Percentiles rank a stretch among this genome's conserved stretches.
phyloP scores from a whole-genome alignment of 768 basidiomycete genomes.

The Rhodotorula taiwanensis region DNA sequence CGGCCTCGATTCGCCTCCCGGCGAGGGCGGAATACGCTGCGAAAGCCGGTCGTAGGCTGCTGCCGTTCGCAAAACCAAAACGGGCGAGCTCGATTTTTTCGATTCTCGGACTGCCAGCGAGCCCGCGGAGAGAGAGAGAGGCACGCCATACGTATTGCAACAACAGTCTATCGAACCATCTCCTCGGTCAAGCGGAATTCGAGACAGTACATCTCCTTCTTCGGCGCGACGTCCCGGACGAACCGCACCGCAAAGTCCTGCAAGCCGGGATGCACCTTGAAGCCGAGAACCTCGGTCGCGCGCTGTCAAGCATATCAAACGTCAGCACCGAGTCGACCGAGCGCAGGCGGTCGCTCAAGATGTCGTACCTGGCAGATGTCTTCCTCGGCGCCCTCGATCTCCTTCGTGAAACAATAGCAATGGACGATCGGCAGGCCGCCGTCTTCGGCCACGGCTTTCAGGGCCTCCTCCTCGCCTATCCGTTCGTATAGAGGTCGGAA shows the following conservation, averaged over 20 bases:
- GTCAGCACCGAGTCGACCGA: neutral
- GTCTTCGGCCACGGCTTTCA: conserved; percentile 42
- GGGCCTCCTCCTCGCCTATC: conserved; percentile 15
- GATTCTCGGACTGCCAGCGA: no score
- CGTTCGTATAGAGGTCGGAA: conserved; percentile 49
- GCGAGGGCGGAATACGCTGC: no score
- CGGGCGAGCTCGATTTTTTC: no score
- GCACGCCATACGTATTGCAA: neutral
- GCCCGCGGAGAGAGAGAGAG: no score
- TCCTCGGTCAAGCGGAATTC: conserved; percentile 66
- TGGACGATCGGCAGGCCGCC: conserved; percentile 77
- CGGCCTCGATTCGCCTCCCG: no score
- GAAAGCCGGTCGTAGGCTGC: no score
- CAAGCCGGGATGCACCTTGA: conserved; percentile 48
- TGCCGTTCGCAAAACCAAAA: no score
- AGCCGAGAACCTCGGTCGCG: conserved; percentile 31
- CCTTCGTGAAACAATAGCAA: conserved; percentile 91
- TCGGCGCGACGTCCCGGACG: conserved; percentile 88
- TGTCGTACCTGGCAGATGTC: conserved; percentile 73
- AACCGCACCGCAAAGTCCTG: conserved; percentile 53
- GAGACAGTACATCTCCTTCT: conserved; percentile 96
- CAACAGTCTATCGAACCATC: conserved; percentile 41
- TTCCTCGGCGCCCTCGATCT: conserved; percentile 61
- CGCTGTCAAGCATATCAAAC: conserved; percentile 6
- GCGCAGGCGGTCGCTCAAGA: neutral